Evolutionary conservation across 495 filamentous ascomycete genomes (phyloP).

Genomic region (Aspergillus bertholletiae): DNA sequence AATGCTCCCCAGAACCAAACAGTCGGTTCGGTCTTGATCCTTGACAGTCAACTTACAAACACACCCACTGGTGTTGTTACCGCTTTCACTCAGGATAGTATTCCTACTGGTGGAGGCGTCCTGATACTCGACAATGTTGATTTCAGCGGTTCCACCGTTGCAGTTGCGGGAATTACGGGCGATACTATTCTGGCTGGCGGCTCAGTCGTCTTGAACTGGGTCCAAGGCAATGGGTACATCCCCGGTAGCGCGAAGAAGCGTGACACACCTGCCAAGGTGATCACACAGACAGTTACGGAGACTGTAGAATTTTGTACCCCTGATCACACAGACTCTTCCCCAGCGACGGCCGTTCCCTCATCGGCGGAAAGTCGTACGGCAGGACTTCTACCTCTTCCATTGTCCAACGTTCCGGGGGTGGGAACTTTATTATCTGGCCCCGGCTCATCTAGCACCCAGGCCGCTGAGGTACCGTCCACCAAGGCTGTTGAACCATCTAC

Average conservation of each 20-base stretch:
- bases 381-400: no score
- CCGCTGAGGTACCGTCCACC: background rate
- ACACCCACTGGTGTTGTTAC: constrained; percentile 72
- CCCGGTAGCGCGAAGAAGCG: constrained; percentile 30
- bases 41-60: constrained; percentile 75
- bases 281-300: constrained; percentile 26
- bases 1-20: constrained; percentile 58
- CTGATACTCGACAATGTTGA: constrained; percentile 86
- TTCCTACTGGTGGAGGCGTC: constrained; percentile 67
- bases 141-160: constrained; percentile 54
- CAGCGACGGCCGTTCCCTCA: background rate
- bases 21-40: constrained; percentile 75
- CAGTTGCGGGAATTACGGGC: constrained; percentile 50
- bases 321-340: background rate
- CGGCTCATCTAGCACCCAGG: background rate
- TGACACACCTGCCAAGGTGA: constrained; percentile 16
- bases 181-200: constrained; percentile 67
- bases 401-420: no score
- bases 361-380: no score
- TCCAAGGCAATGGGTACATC: constrained; percentile 71
- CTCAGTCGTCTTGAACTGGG: constrained; percentile 64
- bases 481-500: background rate
- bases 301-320: constrained; percentile 11
- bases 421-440: no score
- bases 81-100: constrained; percentile 56